These are phyloP conservation scores for Fraxinus floribunda DNA, from an alignment of 305 asterid genomes.

Conservation along the genomic window DNA sequence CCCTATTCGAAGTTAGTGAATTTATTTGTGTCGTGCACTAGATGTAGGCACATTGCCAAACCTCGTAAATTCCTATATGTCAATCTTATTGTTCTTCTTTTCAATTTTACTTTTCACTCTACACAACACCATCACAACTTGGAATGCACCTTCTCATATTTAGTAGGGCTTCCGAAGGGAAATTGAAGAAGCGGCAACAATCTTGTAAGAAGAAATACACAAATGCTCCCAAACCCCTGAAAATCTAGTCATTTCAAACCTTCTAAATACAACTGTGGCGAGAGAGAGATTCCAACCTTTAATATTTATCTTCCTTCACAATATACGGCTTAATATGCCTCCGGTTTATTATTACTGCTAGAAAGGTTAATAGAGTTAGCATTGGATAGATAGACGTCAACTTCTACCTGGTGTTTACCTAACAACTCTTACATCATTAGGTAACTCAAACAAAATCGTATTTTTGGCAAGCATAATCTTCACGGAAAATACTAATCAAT, in stretches of 20 bases:
- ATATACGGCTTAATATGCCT: background rate
- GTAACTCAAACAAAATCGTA: background rate
- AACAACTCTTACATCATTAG: background rate
- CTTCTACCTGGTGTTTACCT: background rate
- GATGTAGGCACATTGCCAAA: background rate
- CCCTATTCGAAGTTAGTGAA: background rate
- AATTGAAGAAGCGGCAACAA: background rate
- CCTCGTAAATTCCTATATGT: background rate
- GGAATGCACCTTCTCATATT: slow-evolving; percentile 8
- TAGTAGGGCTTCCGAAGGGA: slow-evolving; percentile 3
- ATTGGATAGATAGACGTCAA: background rate
- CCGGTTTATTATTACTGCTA: slow-evolving; percentile 10
- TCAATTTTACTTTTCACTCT: background rate
- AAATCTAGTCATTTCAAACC: slow-evolving; percentile 18
- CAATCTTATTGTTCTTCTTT: background rate
- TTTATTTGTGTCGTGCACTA: background rate
- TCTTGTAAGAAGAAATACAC: background rate
- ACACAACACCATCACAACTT: background rate
- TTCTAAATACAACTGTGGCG: slow-evolving; percentile 1
- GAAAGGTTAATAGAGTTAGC: slow-evolving; percentile 8
- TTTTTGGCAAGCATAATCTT: background rate
- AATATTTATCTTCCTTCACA: slow-evolving; percentile 15
- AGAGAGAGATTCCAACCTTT: slow-evolving; percentile 10
- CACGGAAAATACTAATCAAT: background rate
- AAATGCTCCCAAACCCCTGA: background rate